Conservation (phyloP, 345 rosid genomes). For the Syzygium aromaticum region DNA sequence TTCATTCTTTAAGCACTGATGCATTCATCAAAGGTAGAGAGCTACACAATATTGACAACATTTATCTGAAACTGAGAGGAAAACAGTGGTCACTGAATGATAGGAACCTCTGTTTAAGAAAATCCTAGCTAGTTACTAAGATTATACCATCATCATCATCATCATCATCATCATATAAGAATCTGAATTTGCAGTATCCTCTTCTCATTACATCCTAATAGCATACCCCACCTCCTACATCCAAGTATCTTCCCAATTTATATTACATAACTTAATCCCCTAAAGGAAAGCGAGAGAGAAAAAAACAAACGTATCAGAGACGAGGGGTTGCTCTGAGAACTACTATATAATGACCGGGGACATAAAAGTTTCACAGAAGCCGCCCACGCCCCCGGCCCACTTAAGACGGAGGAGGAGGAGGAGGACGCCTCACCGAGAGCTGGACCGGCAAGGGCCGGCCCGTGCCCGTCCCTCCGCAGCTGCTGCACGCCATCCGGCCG, state of each 20-base stretch:
- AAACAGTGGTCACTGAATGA: background rate
- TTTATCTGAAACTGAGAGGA: background rate
- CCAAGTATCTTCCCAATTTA: background rate
- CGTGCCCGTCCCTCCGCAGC: conserved; percentile 87
- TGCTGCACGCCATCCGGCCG: conserved; percentile 67
- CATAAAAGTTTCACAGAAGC: background rate
- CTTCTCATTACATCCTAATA: background rate
- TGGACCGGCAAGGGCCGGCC: conserved; percentile 86
- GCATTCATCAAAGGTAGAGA: background rate
- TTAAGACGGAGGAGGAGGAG: conserved; percentile 23
- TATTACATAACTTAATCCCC: background rate
- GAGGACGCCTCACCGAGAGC: conserved; percentile 44
- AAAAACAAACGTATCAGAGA: background rate
- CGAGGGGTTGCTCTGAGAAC: too few relatives aligned
- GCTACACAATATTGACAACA: accelerated
- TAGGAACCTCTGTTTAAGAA: background rate
- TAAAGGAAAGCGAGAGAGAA: background rate
- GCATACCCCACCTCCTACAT: background rate
- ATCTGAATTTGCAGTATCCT: background rate
- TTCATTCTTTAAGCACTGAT: background rate
- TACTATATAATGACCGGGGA: background rate
- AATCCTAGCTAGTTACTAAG: background rate
- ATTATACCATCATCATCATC: background rate
- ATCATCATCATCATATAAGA: background rate
- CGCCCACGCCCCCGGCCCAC: background rate